Conservation (phyloP, 1,284 basidiomycete genomes). For the Marasmius sp. region DNA sequence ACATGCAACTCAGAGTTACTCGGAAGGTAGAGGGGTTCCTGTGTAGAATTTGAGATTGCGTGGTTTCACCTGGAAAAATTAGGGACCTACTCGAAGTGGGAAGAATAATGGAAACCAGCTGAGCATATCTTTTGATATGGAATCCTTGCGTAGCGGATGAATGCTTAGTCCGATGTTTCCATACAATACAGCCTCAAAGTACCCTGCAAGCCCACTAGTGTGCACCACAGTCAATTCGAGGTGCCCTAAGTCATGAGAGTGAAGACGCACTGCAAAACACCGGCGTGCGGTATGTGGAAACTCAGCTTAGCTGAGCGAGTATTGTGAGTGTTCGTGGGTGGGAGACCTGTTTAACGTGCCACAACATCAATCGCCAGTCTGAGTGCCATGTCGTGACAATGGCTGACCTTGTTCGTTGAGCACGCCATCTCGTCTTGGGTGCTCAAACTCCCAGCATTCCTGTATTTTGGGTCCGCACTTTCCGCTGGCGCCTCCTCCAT, state of each 20-base stretch:
- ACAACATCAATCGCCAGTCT: slow-evolving; percentile 2
- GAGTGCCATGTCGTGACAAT: slow-evolving; percentile 9
- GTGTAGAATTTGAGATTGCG: background rate
- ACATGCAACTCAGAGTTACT: slow-evolving; percentile 91
- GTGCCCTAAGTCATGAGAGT: too few species aligned
- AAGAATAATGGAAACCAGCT: slow-evolving; percentile 99
- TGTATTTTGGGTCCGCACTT: slow-evolving; percentile 84
- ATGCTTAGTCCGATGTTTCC: slow-evolving; percentile 89
- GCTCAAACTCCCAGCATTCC: slow-evolving; percentile 97
- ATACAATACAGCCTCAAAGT: slow-evolving; percentile 96
- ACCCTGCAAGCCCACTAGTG: slow-evolving; percentile 85
- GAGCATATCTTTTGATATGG: slow-evolving; percentile 91
- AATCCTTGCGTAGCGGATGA: slow-evolving; percentile 84
- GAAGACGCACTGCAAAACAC: slow-evolving; percentile 72
- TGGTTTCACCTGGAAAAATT: background rate
- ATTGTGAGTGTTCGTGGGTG: slow-evolving; percentile 88
- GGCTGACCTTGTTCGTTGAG: slow-evolving; percentile 67
- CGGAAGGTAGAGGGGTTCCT: slow-evolving; percentile 94
- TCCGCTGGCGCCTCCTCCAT: slow-evolving; percentile 57
- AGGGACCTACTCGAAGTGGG: slow-evolving; percentile 71
- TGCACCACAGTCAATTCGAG: too few species aligned
- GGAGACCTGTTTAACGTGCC: slow-evolving; percentile 56
- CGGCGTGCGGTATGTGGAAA: slow-evolving; percentile 94
- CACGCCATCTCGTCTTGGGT: slow-evolving; percentile 80
- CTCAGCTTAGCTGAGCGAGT: slow-evolving; percentile 76